Evolutionary conservation across 2,329 filamentous ascomycete genomes (phyloP).

Genomic region (Acephala macrosclerotiorum): DNA sequence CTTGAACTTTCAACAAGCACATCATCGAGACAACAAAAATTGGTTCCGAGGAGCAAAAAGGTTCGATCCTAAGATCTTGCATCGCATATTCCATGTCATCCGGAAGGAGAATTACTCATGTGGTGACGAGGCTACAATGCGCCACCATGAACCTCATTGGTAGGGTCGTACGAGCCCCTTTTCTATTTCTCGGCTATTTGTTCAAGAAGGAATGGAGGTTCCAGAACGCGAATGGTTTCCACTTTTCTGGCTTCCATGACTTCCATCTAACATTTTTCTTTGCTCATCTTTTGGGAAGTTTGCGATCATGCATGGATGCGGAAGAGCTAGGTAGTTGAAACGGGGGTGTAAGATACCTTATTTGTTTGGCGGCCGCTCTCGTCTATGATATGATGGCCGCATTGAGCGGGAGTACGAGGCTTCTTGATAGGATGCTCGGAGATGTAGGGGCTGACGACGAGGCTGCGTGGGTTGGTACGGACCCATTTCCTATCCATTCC

Average conservation of each 20-base stretch:
- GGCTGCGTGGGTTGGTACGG: background rate
- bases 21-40: background rate
- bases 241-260: constrained; percentile 2
- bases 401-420: background rate
- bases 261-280: background rate
- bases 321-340: background rate
- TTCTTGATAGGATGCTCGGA: constrained; percentile 7
- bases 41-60: background rate
- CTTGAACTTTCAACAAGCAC: background rate
- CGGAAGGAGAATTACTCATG: background rate
- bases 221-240: background rate
- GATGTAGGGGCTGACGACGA: constrained; percentile 1
- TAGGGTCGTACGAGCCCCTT: background rate
- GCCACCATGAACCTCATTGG: background rate
- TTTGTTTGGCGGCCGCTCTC: background rate
- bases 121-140: background rate
- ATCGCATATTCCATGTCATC: background rate
- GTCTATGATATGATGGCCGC: background rate
- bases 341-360: background rate
- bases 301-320: background rate
- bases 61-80: background rate
- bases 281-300: background rate
- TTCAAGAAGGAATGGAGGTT: background rate
- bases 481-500: background rate
- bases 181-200: background rate